Evolutionary conservation across 2,329 filamentous ascomycete species (phyloP).

Genomic region (Colletotrichum phormii): DNA sequence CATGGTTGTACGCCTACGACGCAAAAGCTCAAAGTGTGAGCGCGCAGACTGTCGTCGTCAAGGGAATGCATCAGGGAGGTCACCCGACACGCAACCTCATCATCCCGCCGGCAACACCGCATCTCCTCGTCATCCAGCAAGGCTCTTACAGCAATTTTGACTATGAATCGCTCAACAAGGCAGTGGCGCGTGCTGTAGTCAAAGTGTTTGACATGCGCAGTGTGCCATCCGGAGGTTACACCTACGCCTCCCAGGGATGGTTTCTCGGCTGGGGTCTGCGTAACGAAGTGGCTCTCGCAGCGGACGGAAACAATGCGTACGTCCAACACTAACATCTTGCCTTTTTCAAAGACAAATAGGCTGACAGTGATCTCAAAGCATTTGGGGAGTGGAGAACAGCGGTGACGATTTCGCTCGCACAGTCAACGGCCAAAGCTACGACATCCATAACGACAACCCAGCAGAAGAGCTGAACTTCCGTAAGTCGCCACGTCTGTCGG

Average conservation of each 20-base stretch:
- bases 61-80: conserved; percentile 52
- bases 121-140: conserved; percentile 52
- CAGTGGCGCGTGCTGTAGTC: conserved; percentile 52
- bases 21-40: conserved; percentile 57
- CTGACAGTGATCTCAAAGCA: conserved; percentile 33
- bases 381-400: conserved; percentile 64
- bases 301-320: conserved; percentile 53
- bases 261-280: conserved; percentile 60
- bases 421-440: conserved; percentile 55
- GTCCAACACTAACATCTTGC: not conserved
- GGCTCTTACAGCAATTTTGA: conserved; percentile 55
- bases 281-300: conserved; percentile 72
- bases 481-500: conserved; percentile 33
- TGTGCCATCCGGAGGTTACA: conserved; percentile 48
- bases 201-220: conserved; percentile 55
- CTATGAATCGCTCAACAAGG: conserved; percentile 46
- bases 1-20: conserved; percentile 70
- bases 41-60: conserved; percentile 53
- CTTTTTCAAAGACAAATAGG: not conserved
- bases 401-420: conserved; percentile 65
- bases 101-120: conserved; percentile 49
- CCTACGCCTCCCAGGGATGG: conserved; percentile 53
- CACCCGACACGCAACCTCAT: conserved; percentile 53
- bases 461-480: conserved; percentile 75
- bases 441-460: conserved; percentile 71